phyloP scores from a whole-genome alignment of 371 early-diverging fungal genomes.

The Mucor plumbeus region DNA sequence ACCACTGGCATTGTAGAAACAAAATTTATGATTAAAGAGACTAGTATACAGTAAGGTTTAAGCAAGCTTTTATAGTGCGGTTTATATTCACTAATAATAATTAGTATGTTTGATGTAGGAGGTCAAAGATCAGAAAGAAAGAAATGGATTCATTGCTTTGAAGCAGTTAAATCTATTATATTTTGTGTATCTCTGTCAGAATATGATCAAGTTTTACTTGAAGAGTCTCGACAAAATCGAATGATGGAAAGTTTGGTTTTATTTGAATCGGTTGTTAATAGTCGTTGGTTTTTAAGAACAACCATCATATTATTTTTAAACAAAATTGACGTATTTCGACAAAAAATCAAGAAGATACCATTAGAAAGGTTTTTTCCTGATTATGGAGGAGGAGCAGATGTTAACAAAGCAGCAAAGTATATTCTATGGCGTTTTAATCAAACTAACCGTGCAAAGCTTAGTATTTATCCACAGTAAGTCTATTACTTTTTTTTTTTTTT shows the following conservation, averaged over 20 bases:
- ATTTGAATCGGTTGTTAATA: constrained; percentile 81
- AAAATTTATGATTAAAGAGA: constrained; percentile 72
- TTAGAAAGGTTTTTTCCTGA: constrained; percentile 64
- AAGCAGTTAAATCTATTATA: constrained; percentile 74
- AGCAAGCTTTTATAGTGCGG: background rate
- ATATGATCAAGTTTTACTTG: constrained; percentile 76
- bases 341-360: constrained; percentile 58
- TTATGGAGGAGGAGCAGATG: constrained; percentile 69
- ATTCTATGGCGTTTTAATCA: constrained; percentile 81
- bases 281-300: constrained; percentile 66
- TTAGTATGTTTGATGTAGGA: constrained; percentile 78
- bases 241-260: constrained; percentile 81
- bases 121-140: constrained; percentile 84
- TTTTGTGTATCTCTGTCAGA: constrained; percentile 72
- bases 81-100: background rate
- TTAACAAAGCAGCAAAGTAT: constrained; percentile 77
- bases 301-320: constrained; percentile 82
- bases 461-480: constrained; percentile 80
- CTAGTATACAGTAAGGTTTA: constrained; percentile 63
- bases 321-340: constrained; percentile 80
- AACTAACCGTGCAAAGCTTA: constrained; percentile 74
- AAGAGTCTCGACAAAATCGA: constrained; percentile 76
- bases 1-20: constrained; percentile 85
- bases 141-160: constrained; percentile 93
- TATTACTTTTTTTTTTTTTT: too few species aligned